phyloP scores from a whole-genome alignment of 495 filamentous ascomycete species.

The Chaetomidium leptoderma region DNA sequence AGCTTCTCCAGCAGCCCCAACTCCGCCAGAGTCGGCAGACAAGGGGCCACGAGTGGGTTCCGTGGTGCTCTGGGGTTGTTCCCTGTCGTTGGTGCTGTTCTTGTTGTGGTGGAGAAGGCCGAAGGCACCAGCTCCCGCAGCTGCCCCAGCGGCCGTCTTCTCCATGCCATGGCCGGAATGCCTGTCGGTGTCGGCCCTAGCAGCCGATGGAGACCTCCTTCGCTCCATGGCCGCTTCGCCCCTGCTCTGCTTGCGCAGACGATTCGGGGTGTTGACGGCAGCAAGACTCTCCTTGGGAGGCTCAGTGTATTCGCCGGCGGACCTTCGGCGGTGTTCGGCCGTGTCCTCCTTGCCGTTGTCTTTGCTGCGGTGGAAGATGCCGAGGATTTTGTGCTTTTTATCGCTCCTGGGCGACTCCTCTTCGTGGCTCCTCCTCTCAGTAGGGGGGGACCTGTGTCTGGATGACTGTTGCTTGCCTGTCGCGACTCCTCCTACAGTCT shows the following conservation, averaged over 20 bases:
- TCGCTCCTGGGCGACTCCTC: slow-evolving; percentile 15
- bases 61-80: slow-evolving; percentile 9
- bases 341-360: slow-evolving; percentile 17
- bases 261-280: neutral
- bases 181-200: neutral
- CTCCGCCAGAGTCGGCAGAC: neutral
- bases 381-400: slow-evolving; percentile 25
- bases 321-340: slow-evolving; percentile 16
- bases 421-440: neutral
- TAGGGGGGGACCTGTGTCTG: neutral
- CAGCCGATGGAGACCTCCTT: neutral
- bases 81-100: slow-evolving; percentile 14
- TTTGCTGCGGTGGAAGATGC: slow-evolving; percentile 34
- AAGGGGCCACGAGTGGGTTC: neutral
- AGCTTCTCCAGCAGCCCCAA: neutral
- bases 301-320: neutral
- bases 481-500: neutral
- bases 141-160: slow-evolving; percentile 29
- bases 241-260: slow-evolving; percentile 13
- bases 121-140: slow-evolving; percentile 23
- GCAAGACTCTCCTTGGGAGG: slow-evolving; percentile 1
- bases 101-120: slow-evolving; percentile 24
- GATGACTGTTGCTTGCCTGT: slow-evolving; percentile 3
- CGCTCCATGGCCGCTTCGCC: neutral
- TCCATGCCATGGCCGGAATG: slow-evolving; percentile 20